These are phyloP conservation scores for Paecilomyces fulvus DNA, from an alignment of 2,329 filamentous ascomycete genomes.

Conservation along the genomic window DNA sequence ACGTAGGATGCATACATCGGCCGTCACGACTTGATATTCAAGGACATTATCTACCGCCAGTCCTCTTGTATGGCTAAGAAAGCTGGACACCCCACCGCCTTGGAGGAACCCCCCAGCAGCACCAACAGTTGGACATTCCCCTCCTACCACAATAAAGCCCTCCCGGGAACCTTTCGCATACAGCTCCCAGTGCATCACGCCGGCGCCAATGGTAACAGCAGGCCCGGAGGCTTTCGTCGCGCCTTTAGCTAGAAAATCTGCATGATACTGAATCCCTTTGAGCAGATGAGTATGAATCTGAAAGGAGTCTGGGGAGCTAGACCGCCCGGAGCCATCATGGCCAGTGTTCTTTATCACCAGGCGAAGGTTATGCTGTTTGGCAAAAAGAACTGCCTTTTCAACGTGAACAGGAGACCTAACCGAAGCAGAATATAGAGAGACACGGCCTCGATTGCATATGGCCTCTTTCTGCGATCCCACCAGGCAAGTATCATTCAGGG, in stretches of 20 bases:
- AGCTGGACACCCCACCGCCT: slow-evolving; percentile 47
- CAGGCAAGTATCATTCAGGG: too few relatives aligned
- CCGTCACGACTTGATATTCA: too few relatives aligned
- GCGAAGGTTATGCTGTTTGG: slow-evolving; percentile 14
- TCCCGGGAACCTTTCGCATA: too few relatives aligned
- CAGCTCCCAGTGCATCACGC: too few relatives aligned
- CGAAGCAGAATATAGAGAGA: too few relatives aligned
- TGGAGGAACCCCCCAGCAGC: slow-evolving; percentile 50
- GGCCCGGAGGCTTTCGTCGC: too few relatives aligned
- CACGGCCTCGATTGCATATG: too few relatives aligned
- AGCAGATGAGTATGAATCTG: too few relatives aligned
- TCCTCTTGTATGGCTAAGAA: slow-evolving; percentile 24
- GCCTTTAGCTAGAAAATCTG: background rate
- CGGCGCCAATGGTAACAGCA: background rate
- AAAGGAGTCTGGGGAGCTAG: slow-evolving; percentile 1
- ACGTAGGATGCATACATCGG: too few relatives aligned
- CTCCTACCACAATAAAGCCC: slow-evolving; percentile 29
- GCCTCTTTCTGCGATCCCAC: too few relatives aligned
- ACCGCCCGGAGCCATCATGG: slow-evolving; percentile 33
- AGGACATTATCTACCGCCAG: too few relatives aligned
- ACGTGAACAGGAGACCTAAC: too few relatives aligned
- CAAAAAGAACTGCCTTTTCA: background rate
- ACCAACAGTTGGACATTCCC: slow-evolving; percentile 44
- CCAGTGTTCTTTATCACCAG: slow-evolving; percentile 46
- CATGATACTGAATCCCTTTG: slow-evolving; percentile 1